Evolutionary conservation across 257 asterid species (phyloP).

Genomic region (Jacaranda mimosifolia): DNA sequence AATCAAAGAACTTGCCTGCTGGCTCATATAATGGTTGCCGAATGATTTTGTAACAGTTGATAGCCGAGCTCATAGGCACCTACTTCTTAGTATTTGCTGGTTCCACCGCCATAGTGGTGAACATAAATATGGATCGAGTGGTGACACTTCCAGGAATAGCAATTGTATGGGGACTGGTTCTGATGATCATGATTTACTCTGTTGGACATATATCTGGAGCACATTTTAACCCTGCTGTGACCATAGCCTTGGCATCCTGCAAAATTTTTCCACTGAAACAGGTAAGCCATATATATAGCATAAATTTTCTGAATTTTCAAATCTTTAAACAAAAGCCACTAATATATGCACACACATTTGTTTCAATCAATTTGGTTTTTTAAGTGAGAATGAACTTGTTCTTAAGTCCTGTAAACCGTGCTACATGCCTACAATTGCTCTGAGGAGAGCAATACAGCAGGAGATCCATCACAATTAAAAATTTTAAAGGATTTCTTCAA

Average conservation of each 20-base stretch:
- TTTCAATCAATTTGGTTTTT: background rate
- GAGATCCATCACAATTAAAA: too few relatives aligned
- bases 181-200: too few relatives aligned
- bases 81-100: slow-evolving; percentile 47
- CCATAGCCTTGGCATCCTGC: too few relatives aligned
- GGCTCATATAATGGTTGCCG: background rate
- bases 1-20: background rate
- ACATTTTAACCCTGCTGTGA: too few relatives aligned
- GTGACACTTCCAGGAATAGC: slow-evolving; percentile 25
- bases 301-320: background rate
- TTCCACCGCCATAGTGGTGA: slow-evolving; percentile 40
- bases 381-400: background rate
- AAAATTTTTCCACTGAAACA: too few relatives aligned
- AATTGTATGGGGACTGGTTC: too few relatives aligned
- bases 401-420: background rate
- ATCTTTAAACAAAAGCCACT: background rate
- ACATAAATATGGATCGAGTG: slow-evolving; percentile 29
- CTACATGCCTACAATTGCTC: background rate
- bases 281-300: background rate
- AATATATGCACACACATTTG: background rate
- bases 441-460: too few relatives aligned
- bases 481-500: too few relatives aligned
- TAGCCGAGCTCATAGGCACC: slow-evolving; percentile 47
- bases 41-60: slow-evolving; percentile 26
- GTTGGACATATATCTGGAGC: too few relatives aligned